Evolutionary conservation across 2,329 filamentous ascomycete genomes (phyloP), one percentile per base, ranked within the genome.

Genomic region (Fusarium sulawesiense): DNA sequence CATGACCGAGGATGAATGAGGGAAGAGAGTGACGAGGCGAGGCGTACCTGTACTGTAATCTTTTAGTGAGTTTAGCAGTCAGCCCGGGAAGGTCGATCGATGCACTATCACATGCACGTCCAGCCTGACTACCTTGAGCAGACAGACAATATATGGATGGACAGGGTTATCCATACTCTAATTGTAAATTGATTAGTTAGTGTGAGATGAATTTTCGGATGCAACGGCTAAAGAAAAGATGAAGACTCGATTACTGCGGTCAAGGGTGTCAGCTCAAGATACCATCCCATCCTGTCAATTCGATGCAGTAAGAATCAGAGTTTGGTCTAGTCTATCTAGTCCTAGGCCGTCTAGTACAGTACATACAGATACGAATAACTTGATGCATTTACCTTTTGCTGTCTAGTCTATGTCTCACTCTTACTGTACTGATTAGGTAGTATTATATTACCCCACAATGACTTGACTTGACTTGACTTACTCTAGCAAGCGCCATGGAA

Each of bases 301-400:
- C 40, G n/a, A 21, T 40, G 27, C n/a, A 30, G 18, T 25, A 25
- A 21, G 20, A 54, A 56, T 44, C 41, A 55, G 37, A 62, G 50
- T 56, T 55, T 61, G 56, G 44, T 27, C 58, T 64, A 59, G 51
- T 37, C 27, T 29, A 29, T 29, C 27, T 29, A 29, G 27, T 29
- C 11, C 27, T 41, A 51, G 51, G 30, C 23, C 32, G 32, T 37
- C 10, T 9, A 29, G 27, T 27, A 27, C 27, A 27, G 27, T 29
- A 29, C 27, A 29, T 29, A 29, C 12, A 29, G 29, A 29, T 37
- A 37, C 32, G 32, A 37, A 34, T 34, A 18, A 29, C 29, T 29
- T 6, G 2, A 37, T 18, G 5, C 4, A 37, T 37, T 37, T 37
- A 18, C 32, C 32, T 37, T 18, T 34, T 16, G 32, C 16, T 18